phyloP scores from a whole-genome alignment of 2,329 filamentous ascomycete species.

The Botryosphaeria dothidea region DNA sequence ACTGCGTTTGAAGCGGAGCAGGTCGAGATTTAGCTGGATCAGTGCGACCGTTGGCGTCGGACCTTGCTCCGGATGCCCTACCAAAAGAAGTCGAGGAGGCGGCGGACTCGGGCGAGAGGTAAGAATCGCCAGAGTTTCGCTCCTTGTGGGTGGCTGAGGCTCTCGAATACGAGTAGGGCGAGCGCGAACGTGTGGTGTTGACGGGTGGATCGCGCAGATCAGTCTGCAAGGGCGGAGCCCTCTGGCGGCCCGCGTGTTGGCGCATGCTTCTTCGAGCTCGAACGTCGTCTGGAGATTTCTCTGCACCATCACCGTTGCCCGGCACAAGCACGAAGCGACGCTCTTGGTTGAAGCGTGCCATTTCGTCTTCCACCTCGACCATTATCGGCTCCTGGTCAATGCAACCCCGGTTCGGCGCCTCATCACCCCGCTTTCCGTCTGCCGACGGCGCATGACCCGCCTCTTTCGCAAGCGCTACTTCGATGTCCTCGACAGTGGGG shows the following conservation, averaged over 20 bases:
- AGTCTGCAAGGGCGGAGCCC: constrained; percentile 36
- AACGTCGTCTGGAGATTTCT: background rate
- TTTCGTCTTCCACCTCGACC: constrained; percentile 55
- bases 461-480: constrained; percentile 63
- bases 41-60: background rate
- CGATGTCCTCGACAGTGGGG: constrained; percentile 68
- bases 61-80: background rate
- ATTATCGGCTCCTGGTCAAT: constrained; percentile 70
- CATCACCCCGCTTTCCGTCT: constrained; percentile 48
- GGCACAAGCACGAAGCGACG: constrained; percentile 64
- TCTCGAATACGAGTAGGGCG: constrained; percentile 48
- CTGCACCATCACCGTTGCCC: constrained; percentile 28
- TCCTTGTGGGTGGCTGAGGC: constrained; percentile 25
- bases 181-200: constrained; percentile 42
- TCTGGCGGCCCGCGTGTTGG: constrained; percentile 21
- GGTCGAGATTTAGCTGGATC: background rate
- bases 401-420: constrained; percentile 61
- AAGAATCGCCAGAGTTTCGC: constrained; percentile 41
- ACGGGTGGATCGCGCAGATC: constrained; percentile 40
- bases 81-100: background rate
- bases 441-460: constrained; percentile 40
- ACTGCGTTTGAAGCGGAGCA: background rate
- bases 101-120: constrained; percentile 29
- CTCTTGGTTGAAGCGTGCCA: constrained; percentile 53
- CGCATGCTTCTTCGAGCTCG: constrained; percentile 1